Conservation (phyloP, 495 filamentous ascomycete genomes). For the Immersiella caudata region DNA sequence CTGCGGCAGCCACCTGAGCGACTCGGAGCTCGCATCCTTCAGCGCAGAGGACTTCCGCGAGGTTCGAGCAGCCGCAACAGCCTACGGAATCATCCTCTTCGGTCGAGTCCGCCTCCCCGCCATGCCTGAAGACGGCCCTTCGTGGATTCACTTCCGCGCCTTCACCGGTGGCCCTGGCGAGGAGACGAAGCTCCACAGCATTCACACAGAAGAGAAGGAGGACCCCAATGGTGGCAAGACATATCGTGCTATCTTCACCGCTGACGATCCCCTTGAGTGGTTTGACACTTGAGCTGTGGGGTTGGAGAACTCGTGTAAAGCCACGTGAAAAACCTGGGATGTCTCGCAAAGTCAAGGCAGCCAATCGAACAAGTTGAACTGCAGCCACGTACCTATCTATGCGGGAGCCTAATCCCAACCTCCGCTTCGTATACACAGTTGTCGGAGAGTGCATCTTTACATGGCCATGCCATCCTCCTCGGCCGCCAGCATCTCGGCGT, state of each 20-base stretch:
- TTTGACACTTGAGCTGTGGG: slow-evolving; percentile 52
- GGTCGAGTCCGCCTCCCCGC: slow-evolving; percentile 58
- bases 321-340: not conserved
- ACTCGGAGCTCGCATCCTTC: slow-evolving; percentile 53
- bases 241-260: slow-evolving; percentile 56
- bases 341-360: not conserved
- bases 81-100: slow-evolving; percentile 61
- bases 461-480: slow-evolving; percentile 62
- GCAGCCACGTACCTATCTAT: not conserved
- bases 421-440: not conserved
- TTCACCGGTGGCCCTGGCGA: slow-evolving; percentile 52
- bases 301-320: not conserved
- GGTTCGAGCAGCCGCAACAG: slow-evolving; percentile 55
- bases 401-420: not conserved
- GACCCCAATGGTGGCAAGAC: slow-evolving; percentile 46
- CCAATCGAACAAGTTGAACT: not conserved
- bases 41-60: slow-evolving; percentile 46
- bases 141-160: slow-evolving; percentile 54
- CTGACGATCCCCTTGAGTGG: slow-evolving; percentile 58
- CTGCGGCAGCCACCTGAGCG: slow-evolving; percentile 39
- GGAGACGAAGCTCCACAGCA: slow-evolving; percentile 54
- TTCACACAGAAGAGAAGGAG: slow-evolving; percentile 56
- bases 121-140: slow-evolving; percentile 43
- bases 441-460: not conserved
- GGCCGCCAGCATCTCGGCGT: slow-evolving; percentile 78